Evolutionary conservation across 2,329 filamentous ascomycete species (phyloP).

Genomic region (Fusarium anthophilum): DNA sequence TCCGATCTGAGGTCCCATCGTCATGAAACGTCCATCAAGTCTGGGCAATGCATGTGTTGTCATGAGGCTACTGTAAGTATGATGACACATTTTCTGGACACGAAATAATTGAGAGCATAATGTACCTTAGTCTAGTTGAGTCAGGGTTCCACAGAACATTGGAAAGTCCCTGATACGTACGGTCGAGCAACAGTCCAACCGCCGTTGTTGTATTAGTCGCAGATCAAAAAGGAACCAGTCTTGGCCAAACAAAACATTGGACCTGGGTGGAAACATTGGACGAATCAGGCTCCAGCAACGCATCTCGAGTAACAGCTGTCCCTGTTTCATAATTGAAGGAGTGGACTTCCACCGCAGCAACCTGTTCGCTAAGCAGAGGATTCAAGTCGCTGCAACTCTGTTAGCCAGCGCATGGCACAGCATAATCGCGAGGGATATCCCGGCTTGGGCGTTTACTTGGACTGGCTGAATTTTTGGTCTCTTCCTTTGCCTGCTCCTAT

Average conservation of each 20-base stretch:
- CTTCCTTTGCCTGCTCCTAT: not conserved
- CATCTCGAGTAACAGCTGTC: constrained; percentile 18
- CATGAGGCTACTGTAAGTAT: constrained; percentile 25
- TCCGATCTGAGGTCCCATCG: constrained; percentile 17
- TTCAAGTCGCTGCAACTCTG: constrained; percentile 7
- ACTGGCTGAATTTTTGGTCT: constrained; percentile 23
- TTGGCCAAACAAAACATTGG: constrained; percentile 17
- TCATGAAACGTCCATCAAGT: constrained; percentile 27
- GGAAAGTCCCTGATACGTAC: constrained; percentile 1
- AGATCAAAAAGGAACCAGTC: not conserved
- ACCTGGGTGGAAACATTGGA: constrained; percentile 26
- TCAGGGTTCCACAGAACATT: constrained; percentile 26
- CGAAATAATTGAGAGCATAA: not conserved
- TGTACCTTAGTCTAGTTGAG: not conserved
- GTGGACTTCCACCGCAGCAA: constrained; percentile 1
- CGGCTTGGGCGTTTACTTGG: constrained; percentile 24
- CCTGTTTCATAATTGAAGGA: constrained; percentile 27
- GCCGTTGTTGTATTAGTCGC: constrained; percentile 6
- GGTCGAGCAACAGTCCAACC: not conserved
- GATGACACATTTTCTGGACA: constrained; percentile 33
- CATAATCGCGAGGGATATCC: constrained; percentile 19
- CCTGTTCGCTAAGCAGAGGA: constrained; percentile 7
- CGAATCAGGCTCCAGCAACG: constrained; percentile 23
- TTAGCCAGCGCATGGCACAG: constrained; percentile 24
- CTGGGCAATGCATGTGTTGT: constrained; percentile 35